These are phyloP conservation scores for Schwanniomyces polymorphus DNA, from an alignment of 805 yeast genomes.

Conservation along the genomic window DNA sequence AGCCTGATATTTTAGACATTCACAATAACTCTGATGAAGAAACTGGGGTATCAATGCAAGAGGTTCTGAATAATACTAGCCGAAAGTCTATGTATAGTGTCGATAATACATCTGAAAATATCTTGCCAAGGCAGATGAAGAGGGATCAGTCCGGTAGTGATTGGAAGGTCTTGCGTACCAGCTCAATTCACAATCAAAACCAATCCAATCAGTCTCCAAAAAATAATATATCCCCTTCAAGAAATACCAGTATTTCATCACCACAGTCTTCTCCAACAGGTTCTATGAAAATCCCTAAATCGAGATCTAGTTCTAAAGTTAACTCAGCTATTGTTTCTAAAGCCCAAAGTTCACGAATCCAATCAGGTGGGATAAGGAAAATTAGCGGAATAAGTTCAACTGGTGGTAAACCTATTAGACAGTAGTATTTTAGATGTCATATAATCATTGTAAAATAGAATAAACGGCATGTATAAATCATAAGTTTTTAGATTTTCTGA, in stretches of 20 bases:
- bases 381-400: constrained; percentile 17
- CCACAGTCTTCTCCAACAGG: constrained; percentile 28
- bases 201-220: constrained; percentile 41
- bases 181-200: constrained; percentile 28
- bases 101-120: constrained; percentile 10
- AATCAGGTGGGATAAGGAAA: constrained; percentile 27
- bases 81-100: constrained; percentile 13
- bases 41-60: constrained; percentile 20
- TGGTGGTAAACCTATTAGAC: background rate
- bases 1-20: constrained; percentile 30
- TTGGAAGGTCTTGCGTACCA: constrained; percentile 42
- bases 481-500: background rate
- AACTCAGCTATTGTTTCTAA: constrained; percentile 15
- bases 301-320: constrained; percentile 21
- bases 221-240: constrained; percentile 49
- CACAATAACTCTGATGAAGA: constrained; percentile 49
- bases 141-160: constrained; percentile 21
- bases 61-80: constrained; percentile 13
- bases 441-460: constrained; percentile 1
- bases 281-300: constrained; percentile 23
- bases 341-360: constrained; percentile 12
- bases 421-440: constrained; percentile 1
- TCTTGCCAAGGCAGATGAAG: constrained; percentile 20
- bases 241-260: constrained; percentile 45
- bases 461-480: background rate